Evolutionary conservation across 1,284 basidiomycete species (phyloP), one percentile per base, ranked within the genome.

Genomic region (Pterulicium gracile): DNA sequence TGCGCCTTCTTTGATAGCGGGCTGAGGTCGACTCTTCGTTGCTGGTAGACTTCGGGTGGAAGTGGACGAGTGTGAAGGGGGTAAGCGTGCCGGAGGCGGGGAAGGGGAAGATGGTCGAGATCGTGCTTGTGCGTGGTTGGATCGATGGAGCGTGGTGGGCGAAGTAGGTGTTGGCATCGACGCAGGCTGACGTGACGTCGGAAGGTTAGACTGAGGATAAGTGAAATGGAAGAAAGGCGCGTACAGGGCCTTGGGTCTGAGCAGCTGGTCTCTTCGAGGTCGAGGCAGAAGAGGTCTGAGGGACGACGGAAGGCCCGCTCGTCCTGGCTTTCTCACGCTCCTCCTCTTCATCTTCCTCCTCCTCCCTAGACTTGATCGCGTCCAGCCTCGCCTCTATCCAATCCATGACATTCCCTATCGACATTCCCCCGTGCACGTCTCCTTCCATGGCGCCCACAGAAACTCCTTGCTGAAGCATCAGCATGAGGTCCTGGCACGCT

Each of bases 261-360:
- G 12, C n/a, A 54, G 54, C 48, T 58, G 52, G 48, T 27, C 50
- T 39, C 18, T 46, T 44, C 13, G 47, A 45, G 15, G 56, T 54
- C 45, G 36, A 39, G 15, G 36, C 36, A 7, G 5, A 4, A 17
- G 7, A 7, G 19, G 36, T 17, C 5, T 5, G 5, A 17, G n/a
- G n/a, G 36, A 13, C 36, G 36, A 7, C 15, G 36, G 4, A 5
- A 7, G 5, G 5, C 36, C 36, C 36, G n/a, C 19, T 39, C 36
- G 57, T 71, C 52, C 61, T 65, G 51, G 75, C 74, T 52, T 66
- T 70, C 53, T 78, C 75, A 45, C 67, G 64, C 49, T 84, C 81
- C 51, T 85, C 80, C 47, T 85, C 84, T 56, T 87, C 84, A 27
- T 84, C 82, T 50, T 86, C 84, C 57, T 87, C 84, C 47, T 85